These are phyloP conservation scores for Gamsiella multidivaricata DNA, from an alignment of 192 early-diverging fungal genomes.

Conservation along the genomic window DNA sequence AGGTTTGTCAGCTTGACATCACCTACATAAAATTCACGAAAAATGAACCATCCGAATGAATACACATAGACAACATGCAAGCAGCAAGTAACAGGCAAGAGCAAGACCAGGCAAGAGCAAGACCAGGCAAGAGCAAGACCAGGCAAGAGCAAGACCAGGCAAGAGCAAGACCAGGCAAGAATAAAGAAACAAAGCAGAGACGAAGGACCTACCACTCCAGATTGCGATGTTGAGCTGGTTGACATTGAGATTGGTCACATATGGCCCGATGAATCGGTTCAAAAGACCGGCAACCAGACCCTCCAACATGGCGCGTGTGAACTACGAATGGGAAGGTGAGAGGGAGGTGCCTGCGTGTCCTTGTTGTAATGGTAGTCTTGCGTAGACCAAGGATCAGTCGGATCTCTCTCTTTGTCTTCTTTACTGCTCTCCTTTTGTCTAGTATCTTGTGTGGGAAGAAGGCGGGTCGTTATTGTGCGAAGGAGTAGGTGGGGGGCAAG, in stretches of 20 bases:
- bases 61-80: background rate
- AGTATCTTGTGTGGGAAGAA: background rate
- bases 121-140: background rate
- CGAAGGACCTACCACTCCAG: slow-evolving; percentile 83
- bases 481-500: background rate
- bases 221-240: slow-evolving; percentile 95
- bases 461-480: background rate
- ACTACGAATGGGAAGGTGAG: slow-evolving; percentile 1
- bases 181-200: too few relatives aligned
- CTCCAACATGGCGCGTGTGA: slow-evolving; percentile 73
- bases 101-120: background rate
- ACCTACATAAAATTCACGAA: slow-evolving; percentile 64
- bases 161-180: background rate
- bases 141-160: background rate
- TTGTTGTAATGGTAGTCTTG: too few relatives aligned
- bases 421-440: background rate
- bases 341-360: background rate
- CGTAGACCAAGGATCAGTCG: background rate
- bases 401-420: background rate
- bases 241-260: slow-evolving; percentile 94
- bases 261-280: slow-evolving; percentile 91
- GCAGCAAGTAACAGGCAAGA: background rate
- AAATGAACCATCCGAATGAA: too few relatives aligned
- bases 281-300: slow-evolving; percentile 80
- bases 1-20: slow-evolving; percentile 97